Conservation (phyloP, 768 basidiomycete genomes). For the Phanerochaete carnosa region DNA sequence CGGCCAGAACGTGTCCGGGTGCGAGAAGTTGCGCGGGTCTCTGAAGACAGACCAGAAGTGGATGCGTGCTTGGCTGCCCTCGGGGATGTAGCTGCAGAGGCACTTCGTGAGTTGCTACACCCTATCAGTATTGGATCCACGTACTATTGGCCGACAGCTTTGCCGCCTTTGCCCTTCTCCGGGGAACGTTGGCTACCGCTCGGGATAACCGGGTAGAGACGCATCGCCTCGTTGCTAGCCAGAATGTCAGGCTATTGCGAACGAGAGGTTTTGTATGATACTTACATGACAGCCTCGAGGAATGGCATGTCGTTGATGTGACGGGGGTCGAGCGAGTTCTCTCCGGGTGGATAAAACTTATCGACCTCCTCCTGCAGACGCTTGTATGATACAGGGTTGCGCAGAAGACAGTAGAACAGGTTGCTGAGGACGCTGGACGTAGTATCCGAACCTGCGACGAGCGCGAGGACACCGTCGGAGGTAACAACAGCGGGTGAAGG, state of each 20-base stretch:
- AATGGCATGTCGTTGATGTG: constrained; percentile 28
- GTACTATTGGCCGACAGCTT: constrained; percentile 8
- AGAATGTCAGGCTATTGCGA: background rate
- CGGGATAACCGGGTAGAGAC: constrained; percentile 41
- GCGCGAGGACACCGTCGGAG: constrained; percentile 35
- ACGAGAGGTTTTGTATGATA: background rate
- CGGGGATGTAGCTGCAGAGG: constrained; percentile 35
- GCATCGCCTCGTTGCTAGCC: constrained; percentile 43
- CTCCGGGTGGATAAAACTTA: constrained; percentile 23
- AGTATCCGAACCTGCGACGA: constrained; percentile 50
- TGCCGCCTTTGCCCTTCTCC: constrained; percentile 17
- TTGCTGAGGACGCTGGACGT: constrained; percentile 37
- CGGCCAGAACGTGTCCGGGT: constrained; percentile 38
- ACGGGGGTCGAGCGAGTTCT: constrained; percentile 24
- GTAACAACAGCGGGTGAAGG: constrained; percentile 34
- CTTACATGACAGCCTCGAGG: constrained; percentile 35
- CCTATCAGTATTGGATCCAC: background rate
- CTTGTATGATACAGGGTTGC: constrained; percentile 32
- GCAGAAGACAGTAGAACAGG: constrained; percentile 37
- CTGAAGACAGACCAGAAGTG: constrained; percentile 42
- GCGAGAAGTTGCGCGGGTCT: constrained; percentile 42
- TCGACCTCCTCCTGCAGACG: constrained; percentile 43
- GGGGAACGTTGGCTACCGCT: constrained; percentile 28
- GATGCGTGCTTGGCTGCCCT: constrained; percentile 33
- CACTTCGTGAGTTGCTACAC: too few species aligned